These are phyloP conservation scores for Furcasterigmium sp. DNA, from an alignment of 2,329 filamentous ascomycete species.

Conservation along the genomic window DNA sequence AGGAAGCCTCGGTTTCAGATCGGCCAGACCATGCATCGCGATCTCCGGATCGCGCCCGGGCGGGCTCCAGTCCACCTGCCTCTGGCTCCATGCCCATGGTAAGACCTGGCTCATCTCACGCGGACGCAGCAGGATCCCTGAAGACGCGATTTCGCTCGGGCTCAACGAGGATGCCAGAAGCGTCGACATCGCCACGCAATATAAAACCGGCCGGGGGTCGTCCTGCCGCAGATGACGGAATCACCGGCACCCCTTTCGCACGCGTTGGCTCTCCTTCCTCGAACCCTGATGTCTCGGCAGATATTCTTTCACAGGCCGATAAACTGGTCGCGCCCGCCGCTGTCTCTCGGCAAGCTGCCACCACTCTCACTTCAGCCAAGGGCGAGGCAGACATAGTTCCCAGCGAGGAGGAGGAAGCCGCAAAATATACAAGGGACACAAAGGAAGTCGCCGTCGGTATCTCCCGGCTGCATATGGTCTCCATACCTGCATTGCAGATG, in stretches of 20 bases:
- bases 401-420: too few relatives aligned
- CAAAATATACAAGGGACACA: conserved; percentile 3
- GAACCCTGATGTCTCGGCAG: not conserved
- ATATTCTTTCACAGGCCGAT: not conserved
- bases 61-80: too few relatives aligned
- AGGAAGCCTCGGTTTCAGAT: too few relatives aligned
- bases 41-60: too few relatives aligned
- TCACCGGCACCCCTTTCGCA: conserved; percentile 50
- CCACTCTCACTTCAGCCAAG: too few relatives aligned
- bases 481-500: conserved; percentile 79
- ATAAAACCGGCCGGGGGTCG: conserved; percentile 7
- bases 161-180: not conserved
- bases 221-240: conserved; percentile 38
- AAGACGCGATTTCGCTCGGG: conserved; percentile 3
- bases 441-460: conserved; percentile 76
- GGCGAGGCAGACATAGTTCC: too few relatives aligned
- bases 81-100: too few relatives aligned
- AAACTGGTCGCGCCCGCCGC: too few relatives aligned
- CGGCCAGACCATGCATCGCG: too few relatives aligned
- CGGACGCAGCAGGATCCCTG: not conserved
- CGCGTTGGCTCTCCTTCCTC: conserved; percentile 34
- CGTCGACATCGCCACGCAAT: too few relatives aligned
- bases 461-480: conserved; percentile 84
- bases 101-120: too few relatives aligned
- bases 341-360: too few relatives aligned